phyloP scores from a whole-genome alignment of 306 rosid genomes.

The Prunus armeniaca region DNA sequence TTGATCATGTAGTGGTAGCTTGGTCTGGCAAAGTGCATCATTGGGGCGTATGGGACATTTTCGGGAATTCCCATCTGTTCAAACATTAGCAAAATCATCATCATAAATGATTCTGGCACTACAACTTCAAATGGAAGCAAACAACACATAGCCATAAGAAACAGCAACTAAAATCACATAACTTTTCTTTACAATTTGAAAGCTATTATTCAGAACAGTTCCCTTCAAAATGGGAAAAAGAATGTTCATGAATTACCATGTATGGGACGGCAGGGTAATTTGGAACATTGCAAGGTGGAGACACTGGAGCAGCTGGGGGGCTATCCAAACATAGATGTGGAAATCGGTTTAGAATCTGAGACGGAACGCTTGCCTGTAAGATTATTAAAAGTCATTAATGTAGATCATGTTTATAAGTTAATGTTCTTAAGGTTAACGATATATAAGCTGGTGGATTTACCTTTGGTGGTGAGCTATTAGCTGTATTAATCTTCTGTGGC shows the following conservation, averaged over 20 bases:
- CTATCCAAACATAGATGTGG: conserved; percentile 41
- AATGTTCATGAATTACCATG: conserved; percentile 16
- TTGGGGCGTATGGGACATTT: conserved; percentile 8
- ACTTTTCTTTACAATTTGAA: too few species aligned
- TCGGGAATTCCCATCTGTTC: conserved; percentile 30
- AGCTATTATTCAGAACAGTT: too few species aligned
- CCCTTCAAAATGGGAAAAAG: too few species aligned
- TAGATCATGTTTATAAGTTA: too few species aligned
- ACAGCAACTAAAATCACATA: neutral
- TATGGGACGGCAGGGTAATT: conserved; percentile 10
- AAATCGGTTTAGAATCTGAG: conserved; percentile 31
- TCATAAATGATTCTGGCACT: neutral
- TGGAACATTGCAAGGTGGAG: neutral
- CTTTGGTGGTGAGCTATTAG: conserved; percentile 3
- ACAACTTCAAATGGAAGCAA: neutral
- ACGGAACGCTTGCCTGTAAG: neutral
- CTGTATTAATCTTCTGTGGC: neutral
- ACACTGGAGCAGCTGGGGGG: conserved; percentile 7
- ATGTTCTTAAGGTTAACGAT: too few species aligned
- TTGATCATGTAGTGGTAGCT: neutral
- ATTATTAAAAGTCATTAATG: neutral
- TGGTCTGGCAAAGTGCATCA: conserved; percentile 16
- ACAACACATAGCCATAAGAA: neutral
- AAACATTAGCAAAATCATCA: neutral
- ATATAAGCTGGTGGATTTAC: neutral